A percentile compares a stretch with the other conserved stretches of the same genome.
These are phyloP conservation scores for Prunus mira DNA, from an alignment of 306 rosid genomes.

Conservation along the genomic window DNA sequence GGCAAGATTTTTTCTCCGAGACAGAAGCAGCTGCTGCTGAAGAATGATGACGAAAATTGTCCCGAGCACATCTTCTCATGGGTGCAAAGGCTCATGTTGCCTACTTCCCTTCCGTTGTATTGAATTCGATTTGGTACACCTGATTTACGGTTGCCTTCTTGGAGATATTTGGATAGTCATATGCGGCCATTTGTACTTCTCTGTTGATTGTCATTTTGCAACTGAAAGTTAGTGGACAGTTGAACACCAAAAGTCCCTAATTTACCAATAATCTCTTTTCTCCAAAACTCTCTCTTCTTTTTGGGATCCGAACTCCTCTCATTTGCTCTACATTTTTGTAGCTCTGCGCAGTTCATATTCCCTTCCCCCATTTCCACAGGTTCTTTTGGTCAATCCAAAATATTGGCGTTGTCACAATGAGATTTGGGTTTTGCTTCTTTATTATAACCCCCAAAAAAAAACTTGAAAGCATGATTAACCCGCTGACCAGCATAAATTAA, in stretches of 20 bases:
- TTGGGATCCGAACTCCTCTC: no score
- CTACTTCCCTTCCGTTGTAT: constrained; percentile 7
- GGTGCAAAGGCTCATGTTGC: constrained; percentile 6
- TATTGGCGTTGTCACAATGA: not conserved
- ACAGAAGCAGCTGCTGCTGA: constrained; percentile 43
- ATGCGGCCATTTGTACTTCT: not conserved
- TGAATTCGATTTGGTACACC: constrained; percentile 7
- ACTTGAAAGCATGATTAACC: not conserved
- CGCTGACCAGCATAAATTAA: not conserved
- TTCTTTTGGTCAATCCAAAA: not conserved
- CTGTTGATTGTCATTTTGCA: not conserved
- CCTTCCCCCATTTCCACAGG: not conserved
- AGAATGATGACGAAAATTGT: constrained; percentile 65
- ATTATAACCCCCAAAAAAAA: not conserved
- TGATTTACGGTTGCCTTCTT: constrained; percentile 18
- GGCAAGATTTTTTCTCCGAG: constrained; percentile 79
- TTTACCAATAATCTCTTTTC: not conserved
- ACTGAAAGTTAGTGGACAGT: not conserved
- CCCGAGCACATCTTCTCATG: constrained; percentile 8
- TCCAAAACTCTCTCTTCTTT: not conserved
- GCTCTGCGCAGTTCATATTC: not conserved
- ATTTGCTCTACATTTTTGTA: not conserved
- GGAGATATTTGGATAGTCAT: not conserved
- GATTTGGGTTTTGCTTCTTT: not conserved
- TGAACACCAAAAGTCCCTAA: not conserved